These are phyloP conservation scores for Hypholoma sublateritium DNA, from an alignment of 768 basidiomycete species.

Conservation along the genomic window DNA sequence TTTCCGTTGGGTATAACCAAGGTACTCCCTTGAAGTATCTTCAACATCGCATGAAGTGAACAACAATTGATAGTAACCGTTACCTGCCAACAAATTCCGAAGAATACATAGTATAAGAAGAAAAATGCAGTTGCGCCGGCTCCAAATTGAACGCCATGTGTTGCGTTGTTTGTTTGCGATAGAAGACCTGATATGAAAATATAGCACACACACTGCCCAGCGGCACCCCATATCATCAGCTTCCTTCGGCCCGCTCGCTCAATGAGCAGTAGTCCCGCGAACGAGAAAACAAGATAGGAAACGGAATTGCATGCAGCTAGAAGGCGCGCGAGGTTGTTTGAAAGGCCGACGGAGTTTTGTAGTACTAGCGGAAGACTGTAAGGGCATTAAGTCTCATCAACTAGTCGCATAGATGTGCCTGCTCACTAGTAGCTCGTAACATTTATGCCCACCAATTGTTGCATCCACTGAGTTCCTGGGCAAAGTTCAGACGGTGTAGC, in stretches of 20 bases:
- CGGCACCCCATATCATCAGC: conserved; percentile 55
- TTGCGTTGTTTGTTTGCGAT: conserved; percentile 31
- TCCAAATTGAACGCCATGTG: conserved; percentile 34
- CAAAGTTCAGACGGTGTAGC: neutral
- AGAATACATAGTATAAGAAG: conserved; percentile 51
- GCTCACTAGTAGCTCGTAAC: conserved; percentile 52
- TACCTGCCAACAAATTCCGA: conserved; percentile 55
- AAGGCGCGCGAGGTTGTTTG: conserved; percentile 47
- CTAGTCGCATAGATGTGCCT: neutral
- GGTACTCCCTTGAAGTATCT: conserved; percentile 37
- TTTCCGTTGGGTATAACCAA: conserved; percentile 52
- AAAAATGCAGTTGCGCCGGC: conserved; percentile 48
- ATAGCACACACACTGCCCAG: conserved; percentile 48
- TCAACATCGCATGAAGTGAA: neutral
- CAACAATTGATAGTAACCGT: neutral
- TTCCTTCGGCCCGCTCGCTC: conserved; percentile 49
- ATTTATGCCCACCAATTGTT: conserved; percentile 50
- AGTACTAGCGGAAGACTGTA: conserved; percentile 46
- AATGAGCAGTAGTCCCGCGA: conserved; percentile 43
- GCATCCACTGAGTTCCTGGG: conserved; percentile 51
- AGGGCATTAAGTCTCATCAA: neutral
- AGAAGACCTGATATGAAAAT: conserved; percentile 43
- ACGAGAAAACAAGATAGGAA: conserved; percentile 49
- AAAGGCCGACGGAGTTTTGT: conserved; percentile 50
- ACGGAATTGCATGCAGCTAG: conserved; percentile 53